Conservation (phyloP, 78 protist species). For the Capsaspora owczarzaki region DNA sequence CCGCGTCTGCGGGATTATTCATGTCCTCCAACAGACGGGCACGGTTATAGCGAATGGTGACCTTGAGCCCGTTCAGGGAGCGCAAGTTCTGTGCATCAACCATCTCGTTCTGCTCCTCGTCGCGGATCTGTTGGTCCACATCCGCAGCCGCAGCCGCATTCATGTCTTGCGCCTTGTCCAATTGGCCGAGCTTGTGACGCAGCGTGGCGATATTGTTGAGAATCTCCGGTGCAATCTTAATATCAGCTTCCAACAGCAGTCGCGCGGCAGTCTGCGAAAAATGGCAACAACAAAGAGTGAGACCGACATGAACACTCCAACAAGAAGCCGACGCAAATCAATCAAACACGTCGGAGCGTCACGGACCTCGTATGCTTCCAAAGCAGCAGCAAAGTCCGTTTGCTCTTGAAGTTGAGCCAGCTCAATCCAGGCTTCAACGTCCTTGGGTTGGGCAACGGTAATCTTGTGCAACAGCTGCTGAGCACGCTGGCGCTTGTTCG, state of each 20-base stretch:
- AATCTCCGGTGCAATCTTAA: neutral
- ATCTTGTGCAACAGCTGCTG: slow-evolving; percentile 13
- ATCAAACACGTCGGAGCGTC: no score
- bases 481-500: slow-evolving; percentile 15
- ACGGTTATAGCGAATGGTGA: neutral
- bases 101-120: neutral
- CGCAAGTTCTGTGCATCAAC: neutral
- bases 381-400: slow-evolving; percentile 18
- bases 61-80: neutral
- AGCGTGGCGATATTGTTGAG: slow-evolving; percentile 9
- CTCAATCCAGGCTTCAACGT: slow-evolving; percentile 44
- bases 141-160: neutral
- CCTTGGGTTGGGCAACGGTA: slow-evolving; percentile 37
- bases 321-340: no score
- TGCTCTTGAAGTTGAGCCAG: slow-evolving; percentile 37
- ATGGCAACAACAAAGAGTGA: no score
- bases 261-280: no score
- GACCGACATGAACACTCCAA: no score
- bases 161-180: neutral
- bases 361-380: slow-evolving; percentile 33
- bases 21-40: neutral
- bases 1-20: neutral
- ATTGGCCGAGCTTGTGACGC: neutral
- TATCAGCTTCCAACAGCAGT: no score
- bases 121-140: neutral